A percentile compares a stretch with the other conserved stretches of the same genome.
Evolutionary conservation across 768 basidiomycete species (phyloP).

Genomic region (Boletus patriciae): DNA sequence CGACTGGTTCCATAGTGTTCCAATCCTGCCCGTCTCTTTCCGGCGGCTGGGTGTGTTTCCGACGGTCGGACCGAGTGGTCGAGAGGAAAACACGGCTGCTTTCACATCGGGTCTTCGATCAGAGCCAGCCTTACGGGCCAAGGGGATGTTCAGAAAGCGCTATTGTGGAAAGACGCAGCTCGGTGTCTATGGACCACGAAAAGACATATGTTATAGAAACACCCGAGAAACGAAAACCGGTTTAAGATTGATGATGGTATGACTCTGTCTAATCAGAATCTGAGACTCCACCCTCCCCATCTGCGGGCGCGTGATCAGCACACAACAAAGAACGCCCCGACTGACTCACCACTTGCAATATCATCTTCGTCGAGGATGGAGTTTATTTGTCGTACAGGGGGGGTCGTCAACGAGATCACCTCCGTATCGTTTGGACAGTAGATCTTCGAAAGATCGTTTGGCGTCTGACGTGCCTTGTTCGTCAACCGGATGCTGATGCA

Average conservation of each 20-base stretch:
- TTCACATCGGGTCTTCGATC: background rate
- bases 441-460: slow-evolving; percentile 23
- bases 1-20: too few species aligned
- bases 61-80: too few species aligned
- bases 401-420: slow-evolving; percentile 20
- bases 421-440: slow-evolving; percentile 18
- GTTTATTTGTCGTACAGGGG: slow-evolving; percentile 15
- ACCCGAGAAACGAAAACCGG: background rate
- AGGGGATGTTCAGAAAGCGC: slow-evolving; percentile 10
- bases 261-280: background rate
- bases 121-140: background rate
- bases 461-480: slow-evolving; percentile 31
- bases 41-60: too few species aligned
- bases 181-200: too few species aligned
- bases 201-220: background rate
- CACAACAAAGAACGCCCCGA: background rate
- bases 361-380: slow-evolving; percentile 14
- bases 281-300: background rate
- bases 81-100: background rate
- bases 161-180: background rate
- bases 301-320: slow-evolving; percentile 7
- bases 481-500: slow-evolving; percentile 21
- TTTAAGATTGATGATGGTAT: background rate
- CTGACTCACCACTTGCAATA: slow-evolving; percentile 20
- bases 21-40: too few species aligned